A percentile compares a stretch with the other conserved stretches of the same genome.
These are phyloP conservation scores for Lyophyllum semitale DNA, from an alignment of 768 basidiomycete genomes.

Conservation along the genomic window DNA sequence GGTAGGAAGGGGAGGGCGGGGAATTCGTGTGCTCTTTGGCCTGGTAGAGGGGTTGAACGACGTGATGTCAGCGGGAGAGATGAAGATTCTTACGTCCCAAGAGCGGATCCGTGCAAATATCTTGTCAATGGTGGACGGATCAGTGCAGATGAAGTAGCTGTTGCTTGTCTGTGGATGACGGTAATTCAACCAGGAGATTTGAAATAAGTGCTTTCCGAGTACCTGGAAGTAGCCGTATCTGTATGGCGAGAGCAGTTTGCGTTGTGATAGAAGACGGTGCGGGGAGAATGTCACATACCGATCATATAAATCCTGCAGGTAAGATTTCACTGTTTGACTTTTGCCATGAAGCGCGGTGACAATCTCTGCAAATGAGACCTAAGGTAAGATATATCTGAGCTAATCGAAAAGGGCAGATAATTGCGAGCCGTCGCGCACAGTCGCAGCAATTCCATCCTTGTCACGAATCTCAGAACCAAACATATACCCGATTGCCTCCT, in stretches of 20 bases:
- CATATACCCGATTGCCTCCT: constrained; percentile 94
- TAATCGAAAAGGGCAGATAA: neutral
- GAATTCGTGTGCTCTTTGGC: constrained; percentile 17
- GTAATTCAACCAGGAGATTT: neutral
- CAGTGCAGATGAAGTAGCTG: constrained; percentile 78
- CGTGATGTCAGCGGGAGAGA: neutral
- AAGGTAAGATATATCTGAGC: neutral
- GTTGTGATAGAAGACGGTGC: neutral
- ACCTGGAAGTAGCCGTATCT: constrained; percentile 85
- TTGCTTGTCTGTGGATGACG: constrained; percentile 64
- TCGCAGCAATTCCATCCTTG: constrained; percentile 86
- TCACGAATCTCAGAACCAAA: constrained; percentile 78
- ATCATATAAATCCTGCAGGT: constrained; percentile 65
- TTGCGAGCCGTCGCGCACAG: constrained; percentile 44
- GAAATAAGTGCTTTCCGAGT: neutral
- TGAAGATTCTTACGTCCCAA: constrained; percentile 39
- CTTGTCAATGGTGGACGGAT: constrained; percentile 60
- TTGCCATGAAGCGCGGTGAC: constrained; percentile 48
- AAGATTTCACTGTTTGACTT: constrained; percentile 54
- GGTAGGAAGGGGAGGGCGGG: constrained; percentile 47
- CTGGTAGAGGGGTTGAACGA: neutral
- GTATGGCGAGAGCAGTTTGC: neutral
- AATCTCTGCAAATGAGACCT: constrained; percentile 75
- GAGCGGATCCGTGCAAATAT: constrained; percentile 72
- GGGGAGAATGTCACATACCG: constrained; percentile 38